Evolutionary conservation across 2,329 filamentous ascomycete species (phyloP), one percentile per base, ranked within the genome.

Genomic region (Ceratocystis lukuohia): DNA sequence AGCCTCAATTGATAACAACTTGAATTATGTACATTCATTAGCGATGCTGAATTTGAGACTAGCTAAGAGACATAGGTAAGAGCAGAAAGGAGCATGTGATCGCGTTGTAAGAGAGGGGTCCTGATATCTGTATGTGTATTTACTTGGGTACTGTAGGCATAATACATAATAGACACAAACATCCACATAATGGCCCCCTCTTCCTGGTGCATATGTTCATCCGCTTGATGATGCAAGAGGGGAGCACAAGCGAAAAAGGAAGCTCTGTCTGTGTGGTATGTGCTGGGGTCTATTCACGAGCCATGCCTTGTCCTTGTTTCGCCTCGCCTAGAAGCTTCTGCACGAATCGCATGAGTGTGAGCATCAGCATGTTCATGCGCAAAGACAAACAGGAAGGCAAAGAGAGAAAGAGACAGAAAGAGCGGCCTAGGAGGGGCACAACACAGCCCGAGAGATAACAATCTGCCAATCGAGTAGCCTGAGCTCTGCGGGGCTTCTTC

Each of bases 281-380:
- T 44, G 37, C 37, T 22, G 61, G 37, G 8, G n/a, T 44, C 37
- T 62, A 46, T 62, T 22, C 61, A 30, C 37, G 37, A n/a, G 37
- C 44, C 44, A 46, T 62, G 61, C n/a, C 37, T 62, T 25, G n/a
- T 62, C 59, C 33, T 62, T 28, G 33, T 25, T 45, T 45, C 44
- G 33, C 20, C 44, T 62, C 44, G 33, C 20, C 44, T 62, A 45
- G 61, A 45, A 46, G 25, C 61, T 46, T 62, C 61, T 59, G 25
- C 56, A n/a, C 56, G 25, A 59, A 59, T 59, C 56, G 56, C 56
- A 59, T 59, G 56, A 59, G 56, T 15, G 28, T 20, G 25, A 37
- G 56, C 56, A 59, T 59, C 7, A n/a, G 56, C 28, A n/a, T 59
- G 56, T 37, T 59, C 30, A 59, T 59, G 56, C 56, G 25, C 57